Percentiles rank a stretch among this genome's conserved stretches.
Evolutionary conservation across 2,329 filamentous ascomycete species (phyloP).

Genomic region (Epichloe bromicola): DNA sequence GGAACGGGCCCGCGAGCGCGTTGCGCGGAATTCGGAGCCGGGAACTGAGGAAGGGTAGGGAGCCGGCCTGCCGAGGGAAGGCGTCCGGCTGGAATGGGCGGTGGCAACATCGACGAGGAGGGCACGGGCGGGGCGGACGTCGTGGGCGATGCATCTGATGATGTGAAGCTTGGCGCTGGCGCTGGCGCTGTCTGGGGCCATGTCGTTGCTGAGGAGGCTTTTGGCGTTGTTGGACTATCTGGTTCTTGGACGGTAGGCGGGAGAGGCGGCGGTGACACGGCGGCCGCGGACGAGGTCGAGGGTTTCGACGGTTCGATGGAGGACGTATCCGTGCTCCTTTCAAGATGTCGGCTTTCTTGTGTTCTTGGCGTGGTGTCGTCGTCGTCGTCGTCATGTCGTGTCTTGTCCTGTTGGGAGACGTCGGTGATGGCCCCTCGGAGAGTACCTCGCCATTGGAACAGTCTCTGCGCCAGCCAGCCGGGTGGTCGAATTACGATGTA

Average conservation of each 20-base stretch:
- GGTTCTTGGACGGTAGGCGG: constrained; percentile 16
- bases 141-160: constrained; percentile 13
- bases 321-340: background rate
- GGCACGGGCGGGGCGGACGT: constrained; percentile 4
- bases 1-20: constrained; percentile 30
- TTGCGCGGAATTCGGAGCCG: constrained; percentile 38
- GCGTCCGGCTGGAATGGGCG: constrained; percentile 15
- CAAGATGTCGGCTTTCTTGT: background rate
- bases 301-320: background rate
- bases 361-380: constrained; percentile 2
- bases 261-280: constrained; percentile 19
- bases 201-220: constrained; percentile 22
- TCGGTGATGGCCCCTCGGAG: constrained; percentile 3
- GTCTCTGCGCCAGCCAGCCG: constrained; percentile 27
- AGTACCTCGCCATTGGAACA: constrained; percentile 13
- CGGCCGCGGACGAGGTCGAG: constrained; percentile 4
- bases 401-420: background rate
- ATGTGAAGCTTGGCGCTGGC: constrained; percentile 32
- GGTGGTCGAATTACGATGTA: constrained; percentile 42
- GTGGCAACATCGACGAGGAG: constrained; percentile 16
- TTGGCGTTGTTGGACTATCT: constrained; percentile 38
- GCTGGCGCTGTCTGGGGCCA: constrained; percentile 26
- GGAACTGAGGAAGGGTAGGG: constrained; percentile 31
- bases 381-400: background rate
- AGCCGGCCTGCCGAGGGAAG: constrained; percentile 17